Evolutionary conservation across 2,329 filamentous ascomycete genomes (phyloP).

Genomic region (Incumbomyces lentus): DNA sequence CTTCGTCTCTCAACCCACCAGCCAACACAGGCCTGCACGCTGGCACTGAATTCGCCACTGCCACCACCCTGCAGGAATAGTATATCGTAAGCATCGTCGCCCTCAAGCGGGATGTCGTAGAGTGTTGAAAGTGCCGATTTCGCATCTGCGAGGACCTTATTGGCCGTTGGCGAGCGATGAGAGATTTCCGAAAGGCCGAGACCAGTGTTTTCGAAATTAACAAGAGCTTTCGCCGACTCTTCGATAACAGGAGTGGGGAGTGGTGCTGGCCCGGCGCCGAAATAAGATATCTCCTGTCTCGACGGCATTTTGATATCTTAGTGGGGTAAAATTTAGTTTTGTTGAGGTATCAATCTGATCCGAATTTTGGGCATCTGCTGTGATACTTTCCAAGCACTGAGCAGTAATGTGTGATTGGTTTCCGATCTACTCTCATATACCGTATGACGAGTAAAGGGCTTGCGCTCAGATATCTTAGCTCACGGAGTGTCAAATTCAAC

Average conservation of each 20-base stretch:
- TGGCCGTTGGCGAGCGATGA: conserved; percentile 71
- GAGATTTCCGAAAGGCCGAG: conserved; percentile 83
- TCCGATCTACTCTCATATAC: no score
- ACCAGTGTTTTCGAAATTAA: conserved; percentile 73
- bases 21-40: conserved; percentile 72
- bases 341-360: background rate
- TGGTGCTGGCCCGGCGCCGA: conserved; percentile 80
- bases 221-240: conserved; percentile 61
- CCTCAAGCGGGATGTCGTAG: conserved; percentile 58
- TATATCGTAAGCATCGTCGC: conserved; percentile 64
- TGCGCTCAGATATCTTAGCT: no score
- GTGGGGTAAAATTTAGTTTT: background rate
- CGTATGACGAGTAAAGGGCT: no score
- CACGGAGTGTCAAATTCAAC: no score
- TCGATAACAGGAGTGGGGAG: conserved; percentile 75
- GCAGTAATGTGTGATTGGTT: no score
- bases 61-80: conserved; percentile 83
- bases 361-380: no score
- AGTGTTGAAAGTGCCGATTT: conserved; percentile 63
- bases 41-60: conserved; percentile 73
- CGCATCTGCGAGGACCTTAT: conserved; percentile 65
- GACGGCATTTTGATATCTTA: conserved; percentile 49
- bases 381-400: no score
- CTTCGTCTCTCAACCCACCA: conserved; percentile 68
- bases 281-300: conserved; percentile 69